Conservation (phyloP, 306 rosid species). For the Abrus precatorius region DNA sequence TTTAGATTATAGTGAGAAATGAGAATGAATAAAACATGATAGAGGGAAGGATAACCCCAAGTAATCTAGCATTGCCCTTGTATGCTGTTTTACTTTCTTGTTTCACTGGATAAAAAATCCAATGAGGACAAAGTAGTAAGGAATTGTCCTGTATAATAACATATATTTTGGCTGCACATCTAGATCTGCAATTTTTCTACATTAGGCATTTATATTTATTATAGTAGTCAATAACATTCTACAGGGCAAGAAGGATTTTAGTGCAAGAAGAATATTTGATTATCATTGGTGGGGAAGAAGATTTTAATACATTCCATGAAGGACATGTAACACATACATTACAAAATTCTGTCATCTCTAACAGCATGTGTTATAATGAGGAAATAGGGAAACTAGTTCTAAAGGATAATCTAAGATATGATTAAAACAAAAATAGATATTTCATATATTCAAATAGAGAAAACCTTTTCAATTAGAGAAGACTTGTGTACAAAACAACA, state of each 20-base stretch:
- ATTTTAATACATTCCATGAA: background rate
- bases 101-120: conserved; percentile 8
- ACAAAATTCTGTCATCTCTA: conserved; percentile 9
- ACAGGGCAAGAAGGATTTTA: background rate
- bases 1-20: background rate
- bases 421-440: no score
- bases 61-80: background rate
- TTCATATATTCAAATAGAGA: no score
- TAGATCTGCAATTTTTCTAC: conserved; percentile 5
- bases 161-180: conserved; percentile 1
- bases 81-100: background rate
- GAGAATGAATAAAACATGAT: background rate
- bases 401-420: no score
- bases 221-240: background rate
- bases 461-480: no score
- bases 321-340: background rate
- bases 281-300: background rate
- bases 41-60: conserved; percentile 16
- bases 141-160: background rate
- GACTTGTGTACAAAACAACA: no score
- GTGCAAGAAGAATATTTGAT: background rate
- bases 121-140: background rate
- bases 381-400: no score
- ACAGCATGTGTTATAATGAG: background rate
- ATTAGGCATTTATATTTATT: background rate